A percentile compares a stretch with the other conserved stretches of the same genome.
phyloP scores from a whole-genome alignment of 2,329 filamentous ascomycete genomes.

The Pyrenochaeta sp. region DNA sequence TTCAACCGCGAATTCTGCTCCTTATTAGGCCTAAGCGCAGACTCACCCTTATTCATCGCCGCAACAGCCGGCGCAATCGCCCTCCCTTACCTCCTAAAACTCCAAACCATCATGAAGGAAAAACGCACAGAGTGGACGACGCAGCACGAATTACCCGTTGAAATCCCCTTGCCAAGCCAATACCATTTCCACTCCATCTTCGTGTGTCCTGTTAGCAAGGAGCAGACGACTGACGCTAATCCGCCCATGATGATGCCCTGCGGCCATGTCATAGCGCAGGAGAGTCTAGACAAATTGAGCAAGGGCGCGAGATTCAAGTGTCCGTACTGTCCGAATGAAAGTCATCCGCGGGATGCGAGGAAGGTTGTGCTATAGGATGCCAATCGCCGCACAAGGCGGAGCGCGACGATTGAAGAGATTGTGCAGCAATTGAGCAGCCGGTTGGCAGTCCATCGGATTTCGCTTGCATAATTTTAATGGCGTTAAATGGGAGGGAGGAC shows the following conservation, averaged over 20 bases:
- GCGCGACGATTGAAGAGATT: neutral
- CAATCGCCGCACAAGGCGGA: neutral
- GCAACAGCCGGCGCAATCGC: constrained; percentile 93
- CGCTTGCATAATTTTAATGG: too few relatives aligned
- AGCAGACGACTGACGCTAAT: constrained; percentile 91
- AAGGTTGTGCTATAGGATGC: constrained; percentile 44
- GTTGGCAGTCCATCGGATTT: neutral
- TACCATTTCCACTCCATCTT: constrained; percentile 94
- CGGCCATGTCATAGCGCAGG: constrained; percentile 89
- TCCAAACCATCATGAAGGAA: constrained; percentile 84
- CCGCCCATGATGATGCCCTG: constrained; percentile 97
- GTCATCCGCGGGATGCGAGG: constrained; percentile 74
- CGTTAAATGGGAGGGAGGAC: too few relatives aligned
- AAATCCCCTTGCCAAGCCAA: constrained; percentile 69
- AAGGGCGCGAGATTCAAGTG: constrained; percentile 90
- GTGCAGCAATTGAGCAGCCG: neutral
- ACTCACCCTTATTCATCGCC: constrained; percentile 91
- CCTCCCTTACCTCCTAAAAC: constrained; percentile 86
- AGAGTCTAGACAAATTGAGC: constrained; percentile 79
- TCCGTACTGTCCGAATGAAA: constrained; percentile 92
- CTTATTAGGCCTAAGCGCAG: constrained; percentile 84
- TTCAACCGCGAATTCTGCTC: constrained; percentile 97
- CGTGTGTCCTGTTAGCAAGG: constrained; percentile 95
- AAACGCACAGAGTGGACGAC: constrained; percentile 96
- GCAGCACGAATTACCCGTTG: constrained; percentile 84